These are phyloP conservation scores for Colletotrichum liaoningense DNA, from an alignment of 2,329 filamentous ascomycete genomes.

Conservation along the genomic window DNA sequence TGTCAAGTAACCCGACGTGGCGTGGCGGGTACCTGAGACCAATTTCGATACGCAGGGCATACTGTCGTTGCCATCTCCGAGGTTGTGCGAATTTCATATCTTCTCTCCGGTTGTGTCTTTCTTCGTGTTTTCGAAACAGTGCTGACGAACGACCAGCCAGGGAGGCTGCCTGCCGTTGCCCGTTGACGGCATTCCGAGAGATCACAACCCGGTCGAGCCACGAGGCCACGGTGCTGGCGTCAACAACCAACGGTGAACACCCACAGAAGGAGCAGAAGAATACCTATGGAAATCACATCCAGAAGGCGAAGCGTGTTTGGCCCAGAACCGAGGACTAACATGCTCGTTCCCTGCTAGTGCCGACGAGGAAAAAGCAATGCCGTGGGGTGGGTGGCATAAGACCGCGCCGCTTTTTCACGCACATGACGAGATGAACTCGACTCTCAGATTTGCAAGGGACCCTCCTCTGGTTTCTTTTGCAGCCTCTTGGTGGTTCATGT, in stretches of 20 bases:
- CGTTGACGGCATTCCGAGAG: neutral
- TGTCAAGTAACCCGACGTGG: slow-evolving; percentile 2
- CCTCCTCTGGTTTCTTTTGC: slow-evolving; percentile 15
- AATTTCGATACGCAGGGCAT: slow-evolving; percentile 19
- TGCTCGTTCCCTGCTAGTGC: slow-evolving; percentile 28
- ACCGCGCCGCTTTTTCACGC: slow-evolving; percentile 21
- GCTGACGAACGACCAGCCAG: neutral
- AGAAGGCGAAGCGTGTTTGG: slow-evolving; percentile 16
- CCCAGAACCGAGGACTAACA: slow-evolving; percentile 21
- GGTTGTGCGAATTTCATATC: neutral
- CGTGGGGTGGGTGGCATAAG: slow-evolving; percentile 15
- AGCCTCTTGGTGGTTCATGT: neutral
- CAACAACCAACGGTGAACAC: neutral
- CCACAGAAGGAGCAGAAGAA: neutral
- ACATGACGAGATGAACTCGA: slow-evolving; percentile 14
- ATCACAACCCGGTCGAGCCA: neutral
- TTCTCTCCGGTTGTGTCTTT: neutral
- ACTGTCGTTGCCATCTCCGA: neutral
- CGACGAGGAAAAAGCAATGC: slow-evolving; percentile 30
- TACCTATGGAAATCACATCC: neutral
- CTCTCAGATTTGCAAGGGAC: slow-evolving; percentile 1
- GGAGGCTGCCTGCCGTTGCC: neutral
- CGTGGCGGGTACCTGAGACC: slow-evolving; percentile 34
- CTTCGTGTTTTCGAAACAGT: neutral
- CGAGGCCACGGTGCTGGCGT: neutral